A percentile compares a stretch with the other conserved stretches of the same genome.
phyloP scores from a whole-genome alignment of 1,284 basidiomycete genomes.

The Pterulicium gracile region DNA sequence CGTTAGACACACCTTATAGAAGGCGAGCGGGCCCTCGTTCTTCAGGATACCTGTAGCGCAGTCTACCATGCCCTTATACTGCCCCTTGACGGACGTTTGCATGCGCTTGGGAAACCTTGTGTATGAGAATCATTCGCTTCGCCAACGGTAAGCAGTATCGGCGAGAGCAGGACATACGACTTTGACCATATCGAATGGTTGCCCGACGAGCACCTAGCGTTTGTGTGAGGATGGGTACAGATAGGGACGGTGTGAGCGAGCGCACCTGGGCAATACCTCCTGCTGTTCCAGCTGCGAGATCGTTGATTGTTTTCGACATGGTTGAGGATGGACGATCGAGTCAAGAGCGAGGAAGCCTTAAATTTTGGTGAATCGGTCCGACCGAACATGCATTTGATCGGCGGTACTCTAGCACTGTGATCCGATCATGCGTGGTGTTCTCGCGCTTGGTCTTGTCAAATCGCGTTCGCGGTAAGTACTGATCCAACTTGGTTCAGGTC shows the following conservation, averaged over 20 bases:
- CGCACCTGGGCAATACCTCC: conserved; percentile 83
- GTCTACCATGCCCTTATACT: conserved; percentile 80
- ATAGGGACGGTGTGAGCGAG: conserved; percentile 8
- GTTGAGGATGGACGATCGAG: neutral
- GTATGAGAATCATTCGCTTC: conserved; percentile 10
- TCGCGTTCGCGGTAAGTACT: too few species aligned
- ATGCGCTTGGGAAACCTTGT: conserved; percentile 47
- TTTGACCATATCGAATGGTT: conserved; percentile 97
- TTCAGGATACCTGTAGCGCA: conserved; percentile 83
- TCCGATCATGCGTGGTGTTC: too few species aligned
- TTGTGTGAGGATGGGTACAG: too few species aligned
- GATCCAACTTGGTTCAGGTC: too few species aligned
- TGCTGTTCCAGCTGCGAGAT: conserved; percentile 75
- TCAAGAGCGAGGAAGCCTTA: neutral
- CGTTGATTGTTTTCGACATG: conserved; percentile 46
- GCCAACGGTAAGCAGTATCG: conserved; percentile 4
- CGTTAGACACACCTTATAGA: conserved; percentile 73
- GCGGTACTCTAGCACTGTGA: too few species aligned
- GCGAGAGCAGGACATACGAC: conserved; percentile 46
- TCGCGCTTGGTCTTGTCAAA: too few species aligned
- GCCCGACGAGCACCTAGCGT: conserved; percentile 80
- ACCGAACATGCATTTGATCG: too few species aligned
- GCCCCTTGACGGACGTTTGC: conserved; percentile 90
- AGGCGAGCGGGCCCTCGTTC: conserved; percentile 88
- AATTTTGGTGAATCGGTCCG: too few species aligned